Conservation (phyloP, 495 filamentous ascomycete genomes). For the Parathielavia appendiculata region DNA sequence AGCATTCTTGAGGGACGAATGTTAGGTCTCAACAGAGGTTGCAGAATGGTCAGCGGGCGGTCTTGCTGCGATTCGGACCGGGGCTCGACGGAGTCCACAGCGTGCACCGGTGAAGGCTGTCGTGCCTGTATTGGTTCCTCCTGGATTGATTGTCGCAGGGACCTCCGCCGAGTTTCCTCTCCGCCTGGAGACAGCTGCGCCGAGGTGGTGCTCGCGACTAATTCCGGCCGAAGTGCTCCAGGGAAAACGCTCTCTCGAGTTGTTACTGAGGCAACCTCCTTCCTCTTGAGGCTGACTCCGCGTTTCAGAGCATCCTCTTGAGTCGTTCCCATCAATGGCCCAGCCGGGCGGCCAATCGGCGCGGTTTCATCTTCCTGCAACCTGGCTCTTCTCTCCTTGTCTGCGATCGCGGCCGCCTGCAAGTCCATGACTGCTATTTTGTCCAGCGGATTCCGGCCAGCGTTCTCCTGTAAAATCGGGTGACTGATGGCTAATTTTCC, state of each 20-base stretch:
- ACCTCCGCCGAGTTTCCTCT: slow-evolving; percentile 40
- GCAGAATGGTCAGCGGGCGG: background rate
- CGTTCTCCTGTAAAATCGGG: slow-evolving; percentile 43
- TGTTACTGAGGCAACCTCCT: slow-evolving; percentile 33
- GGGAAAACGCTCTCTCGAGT: slow-evolving; percentile 19
- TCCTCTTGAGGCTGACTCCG: slow-evolving; percentile 39
- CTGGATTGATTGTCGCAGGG: slow-evolving; percentile 30
- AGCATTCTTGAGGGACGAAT: slow-evolving; percentile 35
- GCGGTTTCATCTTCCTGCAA: slow-evolving; percentile 29
- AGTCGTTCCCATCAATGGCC: slow-evolving; percentile 29
- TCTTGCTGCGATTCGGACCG: background rate
- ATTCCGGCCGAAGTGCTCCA: slow-evolving; percentile 16
- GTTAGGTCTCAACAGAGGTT: slow-evolving; percentile 15
- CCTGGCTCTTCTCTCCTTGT: slow-evolving; percentile 43
- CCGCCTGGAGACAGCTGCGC: slow-evolving; percentile 44
- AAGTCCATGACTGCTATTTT: slow-evolving; percentile 46
- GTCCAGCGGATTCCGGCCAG: slow-evolving; percentile 36
- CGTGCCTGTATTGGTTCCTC: slow-evolving; percentile 3
- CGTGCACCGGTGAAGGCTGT: background rate
- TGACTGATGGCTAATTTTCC: slow-evolving; percentile 44
- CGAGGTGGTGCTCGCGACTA: slow-evolving; percentile 27
- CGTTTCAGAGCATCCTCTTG: slow-evolving; percentile 33
- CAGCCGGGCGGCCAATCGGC: slow-evolving; percentile 37
- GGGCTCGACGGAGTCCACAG: background rate
- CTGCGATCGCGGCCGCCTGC: slow-evolving; percentile 42